Evolutionary conservation across 2,329 filamentous ascomycete species (phyloP).

Genomic region (Lomentospora prolificans): DNA sequence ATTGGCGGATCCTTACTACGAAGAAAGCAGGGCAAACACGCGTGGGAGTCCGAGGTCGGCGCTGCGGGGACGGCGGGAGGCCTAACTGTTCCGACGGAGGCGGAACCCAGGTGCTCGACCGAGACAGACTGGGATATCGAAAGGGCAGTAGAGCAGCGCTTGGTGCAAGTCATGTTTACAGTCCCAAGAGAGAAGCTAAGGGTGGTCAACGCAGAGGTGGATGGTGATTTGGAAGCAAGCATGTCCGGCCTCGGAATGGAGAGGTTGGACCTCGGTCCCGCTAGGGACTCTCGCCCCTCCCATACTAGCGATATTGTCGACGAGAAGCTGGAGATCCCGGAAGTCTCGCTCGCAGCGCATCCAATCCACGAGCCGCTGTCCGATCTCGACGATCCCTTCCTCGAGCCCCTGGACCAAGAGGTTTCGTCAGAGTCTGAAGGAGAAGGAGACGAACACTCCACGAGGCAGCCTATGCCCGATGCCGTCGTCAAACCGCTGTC

Average conservation of each 20-base stretch:
- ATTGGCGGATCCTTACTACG: constrained; percentile 35
- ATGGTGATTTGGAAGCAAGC: constrained; percentile 20
- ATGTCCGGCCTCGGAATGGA: neutral
- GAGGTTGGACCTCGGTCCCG: neutral
- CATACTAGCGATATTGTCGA: neutral
- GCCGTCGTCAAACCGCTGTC: neutral
- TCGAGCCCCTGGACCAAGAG: neutral
- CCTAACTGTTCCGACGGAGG: neutral
- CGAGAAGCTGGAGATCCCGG: neutral
- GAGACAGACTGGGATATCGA: constrained; percentile 72
- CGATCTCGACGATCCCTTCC: constrained; percentile 1
- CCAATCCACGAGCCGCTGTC: neutral
- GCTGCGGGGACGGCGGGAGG: constrained; percentile 13
- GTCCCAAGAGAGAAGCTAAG: constrained; percentile 77
- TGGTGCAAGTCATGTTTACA: constrained; percentile 85
- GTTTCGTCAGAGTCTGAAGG: neutral
- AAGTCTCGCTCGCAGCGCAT: neutral
- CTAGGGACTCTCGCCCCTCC: neutral
- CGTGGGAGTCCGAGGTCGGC: constrained; percentile 35
- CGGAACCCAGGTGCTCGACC: constrained; percentile 20
- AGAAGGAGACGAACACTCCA: neutral
- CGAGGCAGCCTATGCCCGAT: neutral
- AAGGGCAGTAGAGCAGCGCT: constrained; percentile 56
- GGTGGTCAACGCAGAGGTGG: constrained; percentile 73
- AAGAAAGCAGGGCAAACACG: constrained; percentile 44